phyloP scores from a whole-genome alignment of 805 yeast species.

The Metschnikowia bowlesiae region DNA sequence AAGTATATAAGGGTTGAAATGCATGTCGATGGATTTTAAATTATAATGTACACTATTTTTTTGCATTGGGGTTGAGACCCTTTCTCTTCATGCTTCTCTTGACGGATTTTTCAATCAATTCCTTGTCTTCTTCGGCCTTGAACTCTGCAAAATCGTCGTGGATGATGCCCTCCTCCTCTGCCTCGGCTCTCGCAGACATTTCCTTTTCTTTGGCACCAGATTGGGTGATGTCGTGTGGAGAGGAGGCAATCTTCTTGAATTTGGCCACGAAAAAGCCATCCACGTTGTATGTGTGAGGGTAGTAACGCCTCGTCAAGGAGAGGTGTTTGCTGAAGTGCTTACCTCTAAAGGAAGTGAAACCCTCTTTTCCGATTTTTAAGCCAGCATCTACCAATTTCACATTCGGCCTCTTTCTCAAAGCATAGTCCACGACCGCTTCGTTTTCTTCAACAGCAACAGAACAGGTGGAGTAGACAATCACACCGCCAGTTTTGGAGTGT shows the following conservation, averaged over 20 bases:
- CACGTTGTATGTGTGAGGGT: conserved; percentile 97
- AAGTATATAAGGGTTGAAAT: neutral
- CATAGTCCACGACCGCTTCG: conserved; percentile 98
- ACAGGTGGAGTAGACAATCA: conserved; percentile 95
- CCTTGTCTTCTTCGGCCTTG: conserved; percentile 70
- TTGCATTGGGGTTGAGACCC: conserved; percentile 64
- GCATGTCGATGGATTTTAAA: neutral
- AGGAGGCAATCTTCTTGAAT: conserved; percentile 83
- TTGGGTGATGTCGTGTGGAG: conserved; percentile 78
- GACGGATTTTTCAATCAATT: conserved; percentile 64
- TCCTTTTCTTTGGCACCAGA: conserved; percentile 90
- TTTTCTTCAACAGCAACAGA: conserved; percentile 98
- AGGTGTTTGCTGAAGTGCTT: conserved; percentile 78
- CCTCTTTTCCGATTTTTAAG: conserved; percentile 90
- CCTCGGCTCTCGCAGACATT: conserved; percentile 73
- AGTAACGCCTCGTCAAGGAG: conserved; percentile 85
- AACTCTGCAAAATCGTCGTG: conserved; percentile 83
- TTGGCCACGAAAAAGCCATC: conserved; percentile 98
- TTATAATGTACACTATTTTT: conserved; percentile 19
- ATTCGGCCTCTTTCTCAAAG: conserved; percentile 91
- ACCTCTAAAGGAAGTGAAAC: conserved; percentile 90
- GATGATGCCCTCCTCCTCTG: conserved; percentile 75
- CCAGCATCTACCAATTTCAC: conserved; percentile 92
- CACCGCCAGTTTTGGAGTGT: conserved; percentile 84
- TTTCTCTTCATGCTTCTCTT: conserved; percentile 61